Evolutionary conservation across 768 basidiomycete species (phyloP).

Genomic region (Strobilomyces echinocephalus): DNA sequence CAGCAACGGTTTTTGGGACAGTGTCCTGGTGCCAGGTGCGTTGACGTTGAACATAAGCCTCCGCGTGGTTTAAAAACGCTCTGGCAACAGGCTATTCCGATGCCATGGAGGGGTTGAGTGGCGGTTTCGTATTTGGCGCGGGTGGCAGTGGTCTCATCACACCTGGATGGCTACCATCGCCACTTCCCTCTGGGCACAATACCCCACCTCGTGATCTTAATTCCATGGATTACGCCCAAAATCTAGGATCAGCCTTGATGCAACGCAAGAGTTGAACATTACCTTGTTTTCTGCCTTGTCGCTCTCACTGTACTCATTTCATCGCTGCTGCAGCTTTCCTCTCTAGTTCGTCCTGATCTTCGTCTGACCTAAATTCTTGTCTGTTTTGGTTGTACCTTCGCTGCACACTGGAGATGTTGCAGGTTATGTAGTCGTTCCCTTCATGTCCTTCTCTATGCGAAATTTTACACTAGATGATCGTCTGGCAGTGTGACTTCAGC

Average conservation of each 20-base stretch:
- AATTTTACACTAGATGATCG: not conserved
- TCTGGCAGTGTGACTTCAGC: no score
- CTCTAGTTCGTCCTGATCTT: slow-evolving; percentile 3
- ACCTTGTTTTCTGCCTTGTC: slow-evolving; percentile 3
- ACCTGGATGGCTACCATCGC: slow-evolving; percentile 58
- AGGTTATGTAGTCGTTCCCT: slow-evolving; percentile 14
- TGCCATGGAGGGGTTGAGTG: slow-evolving; percentile 75
- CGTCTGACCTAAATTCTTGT: not conserved
- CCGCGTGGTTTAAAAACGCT: slow-evolving; percentile 2
- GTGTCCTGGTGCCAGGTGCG: slow-evolving; percentile 78
- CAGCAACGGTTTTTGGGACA: slow-evolving; percentile 82
- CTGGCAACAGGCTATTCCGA: slow-evolving; percentile 62
- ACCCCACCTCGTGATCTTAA: slow-evolving; percentile 32
- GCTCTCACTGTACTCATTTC: slow-evolving; percentile 2
- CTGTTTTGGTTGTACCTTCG: slow-evolving; percentile 14
- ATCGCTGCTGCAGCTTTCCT: not conserved
- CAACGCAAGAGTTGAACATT: slow-evolving; percentile 24
- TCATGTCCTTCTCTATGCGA: not conserved
- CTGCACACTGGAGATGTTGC: slow-evolving; percentile 1
- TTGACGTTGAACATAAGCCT: slow-evolving; percentile 8
- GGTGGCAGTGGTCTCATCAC: slow-evolving; percentile 83
- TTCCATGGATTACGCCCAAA: slow-evolving; percentile 26
- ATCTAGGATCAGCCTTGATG: slow-evolving; percentile 21
- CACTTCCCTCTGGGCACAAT: slow-evolving; percentile 52
- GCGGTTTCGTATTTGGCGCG: slow-evolving; percentile 81